phyloP scores from a whole-genome alignment of 1,139 yeast species.

The Nakaseomyces nivariensis region DNA sequence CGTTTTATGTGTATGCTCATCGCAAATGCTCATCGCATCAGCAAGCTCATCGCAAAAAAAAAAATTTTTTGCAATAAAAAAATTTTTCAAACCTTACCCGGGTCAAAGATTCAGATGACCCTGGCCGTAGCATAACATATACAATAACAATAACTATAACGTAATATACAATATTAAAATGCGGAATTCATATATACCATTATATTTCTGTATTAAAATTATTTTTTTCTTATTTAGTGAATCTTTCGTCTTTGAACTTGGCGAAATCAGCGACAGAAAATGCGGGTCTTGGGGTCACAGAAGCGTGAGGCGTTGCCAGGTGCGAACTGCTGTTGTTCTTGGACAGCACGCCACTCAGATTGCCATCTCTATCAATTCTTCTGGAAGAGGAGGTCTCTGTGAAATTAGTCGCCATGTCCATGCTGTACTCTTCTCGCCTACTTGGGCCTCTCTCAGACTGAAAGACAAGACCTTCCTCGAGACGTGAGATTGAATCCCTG shows the following conservation, averaged over 20 bases:
- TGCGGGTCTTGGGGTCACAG: constrained; percentile 12
- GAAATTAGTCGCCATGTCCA: constrained; percentile 5
- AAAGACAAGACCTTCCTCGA: constrained; percentile 9
- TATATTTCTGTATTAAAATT: too few relatives aligned
- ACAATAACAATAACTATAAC: too few relatives aligned
- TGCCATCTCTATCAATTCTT: background rate
- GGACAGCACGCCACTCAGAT: background rate
- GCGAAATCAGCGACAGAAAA: constrained; percentile 27
- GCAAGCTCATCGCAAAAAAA: constrained; percentile 7
- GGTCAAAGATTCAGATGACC: background rate
- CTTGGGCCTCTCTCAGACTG: background rate
- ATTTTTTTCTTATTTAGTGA: constrained; percentile 5
- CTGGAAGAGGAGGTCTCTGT: background rate
- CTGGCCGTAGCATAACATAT: too few relatives aligned
- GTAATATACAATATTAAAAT: background rate
- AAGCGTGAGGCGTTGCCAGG: background rate
- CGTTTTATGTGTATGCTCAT: too few relatives aligned
- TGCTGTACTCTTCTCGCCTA: constrained; percentile 6
- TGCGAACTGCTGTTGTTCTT: background rate
- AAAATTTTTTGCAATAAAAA: constrained; percentile 10
- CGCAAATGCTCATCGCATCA: constrained; percentile 15
- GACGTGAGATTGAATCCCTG: constrained; percentile 7
- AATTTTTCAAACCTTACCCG: background rate
- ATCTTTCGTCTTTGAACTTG: constrained; percentile 14
- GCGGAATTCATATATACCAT: too few relatives aligned